Percentiles rank a stretch among this genome's conserved stretches.
Conservation (phyloP, 1,284 basidiomycete genomes). For the Apiotrichum veenhuisii region DNA sequence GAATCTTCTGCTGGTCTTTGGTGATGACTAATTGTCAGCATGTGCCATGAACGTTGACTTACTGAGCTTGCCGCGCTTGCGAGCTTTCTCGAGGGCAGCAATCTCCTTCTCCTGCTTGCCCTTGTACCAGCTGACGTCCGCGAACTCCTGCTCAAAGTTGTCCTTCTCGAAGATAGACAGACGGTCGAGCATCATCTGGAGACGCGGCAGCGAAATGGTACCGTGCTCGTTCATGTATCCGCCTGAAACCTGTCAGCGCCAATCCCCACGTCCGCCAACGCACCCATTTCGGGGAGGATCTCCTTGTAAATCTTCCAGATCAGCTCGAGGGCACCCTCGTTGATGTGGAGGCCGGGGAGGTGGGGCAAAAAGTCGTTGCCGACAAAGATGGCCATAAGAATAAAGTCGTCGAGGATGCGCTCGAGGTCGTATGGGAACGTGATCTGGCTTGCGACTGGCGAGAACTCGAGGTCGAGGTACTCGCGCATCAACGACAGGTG, state of each 20-base stretch:
- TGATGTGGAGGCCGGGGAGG: constrained; percentile 93
- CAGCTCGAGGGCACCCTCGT: constrained; percentile 89
- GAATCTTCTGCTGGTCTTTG: constrained; percentile 66
- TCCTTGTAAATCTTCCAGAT: constrained; percentile 95
- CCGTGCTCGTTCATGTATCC: constrained; percentile 94
- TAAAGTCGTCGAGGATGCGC: constrained; percentile 95
- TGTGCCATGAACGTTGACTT: constrained; percentile 3
- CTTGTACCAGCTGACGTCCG: constrained; percentile 83
- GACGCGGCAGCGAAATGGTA: constrained; percentile 69
- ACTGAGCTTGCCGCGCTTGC: constrained; percentile 47
- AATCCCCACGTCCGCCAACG: background rate
- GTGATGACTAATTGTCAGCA: constrained; percentile 59
- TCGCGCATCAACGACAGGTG: constrained; percentile 94
- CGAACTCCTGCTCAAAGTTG: constrained; percentile 83
- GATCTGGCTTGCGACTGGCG: constrained; percentile 54
- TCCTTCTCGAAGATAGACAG: constrained; percentile 83
- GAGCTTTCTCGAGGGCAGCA: constrained; percentile 52
- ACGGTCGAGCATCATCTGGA: constrained; percentile 84
- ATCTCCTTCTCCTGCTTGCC: constrained; percentile 76
- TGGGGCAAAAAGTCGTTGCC: constrained; percentile 98
- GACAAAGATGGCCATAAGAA: constrained; percentile 91
- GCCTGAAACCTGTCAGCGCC: constrained; percentile 57
- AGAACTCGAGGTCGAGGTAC: constrained; percentile 94
- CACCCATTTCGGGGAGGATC: constrained; percentile 61
- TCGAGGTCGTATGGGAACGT: constrained; percentile 78